Base-by-base conservation (phyloP, 1,139 yeast genomes). In the Yamadazyma friedrichii region DNA sequence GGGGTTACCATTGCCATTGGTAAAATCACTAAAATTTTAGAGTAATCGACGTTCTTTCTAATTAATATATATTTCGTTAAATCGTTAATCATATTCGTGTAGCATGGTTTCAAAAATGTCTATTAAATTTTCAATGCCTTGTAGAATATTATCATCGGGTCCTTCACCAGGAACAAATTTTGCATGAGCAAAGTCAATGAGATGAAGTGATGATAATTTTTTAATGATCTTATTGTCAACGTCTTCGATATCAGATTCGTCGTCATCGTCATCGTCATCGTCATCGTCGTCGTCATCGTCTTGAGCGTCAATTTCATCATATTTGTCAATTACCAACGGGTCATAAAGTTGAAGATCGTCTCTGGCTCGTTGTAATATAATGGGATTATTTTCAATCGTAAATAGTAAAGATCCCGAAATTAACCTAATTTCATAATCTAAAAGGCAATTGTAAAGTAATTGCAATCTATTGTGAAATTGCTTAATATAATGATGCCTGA, bases 1-100 rank as follows among this genome's bases (percentile, higher is more conserved):
- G 98, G 98, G 62, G 82, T 82, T 49, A 93, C 98, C 42, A 89
- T 93, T 67, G 99, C 98, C 51, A 94, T 93, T 67, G 99, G 99
- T 69, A 91, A 91, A 71, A 88, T 93, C 57, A 82, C 88, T 44
- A 85, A 84, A 65, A 70, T 85, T 52, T 73, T 84, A 59, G 63
- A 64, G 48, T 42, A 42, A 22, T 9, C 22, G 16, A n/a, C n/a
- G 3, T 15, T 28, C 12, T 13, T 11, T 28, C 13, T 13, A 22
- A 9, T 25, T 11, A 16, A 31, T 34, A 32, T 37, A n/a, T 31
- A 25, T 26, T 22, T 26, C 28, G 12, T 26, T 26, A 26, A 9
- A 10, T 10, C 28, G n/a, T 27, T 27, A 27, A n/a, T 20, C 24
- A 20, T 36, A 31, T 9, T 39, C 35, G 11, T 33, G 11, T 13